Base-by-base conservation (phyloP, 805 yeast species). In the Barnettozyma populi region DNA sequence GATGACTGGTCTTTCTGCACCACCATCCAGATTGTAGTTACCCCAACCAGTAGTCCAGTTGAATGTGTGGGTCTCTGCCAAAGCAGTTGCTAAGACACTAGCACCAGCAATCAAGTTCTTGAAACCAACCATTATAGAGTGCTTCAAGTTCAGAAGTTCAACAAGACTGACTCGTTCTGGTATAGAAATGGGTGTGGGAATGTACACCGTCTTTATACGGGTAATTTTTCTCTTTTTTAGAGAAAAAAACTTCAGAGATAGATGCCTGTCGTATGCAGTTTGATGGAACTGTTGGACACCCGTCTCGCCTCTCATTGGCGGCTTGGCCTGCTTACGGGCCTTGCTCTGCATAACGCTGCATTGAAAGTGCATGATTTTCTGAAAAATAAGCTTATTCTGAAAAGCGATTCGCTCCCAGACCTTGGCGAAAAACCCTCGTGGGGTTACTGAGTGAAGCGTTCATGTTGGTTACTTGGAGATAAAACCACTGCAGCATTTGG, bases 1-100 rank as follows among this genome's bases (percentile, higher is more conserved):
- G 23, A 84, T 75, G 39, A 80, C 77, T 35, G 69, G 63, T 35
- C 88, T 65, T 46, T 68, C 72, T 39, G 57, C 57, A 21, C 65
- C 54, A 5, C 86, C 86, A 52, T 82, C 88, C 1, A 86, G 85
- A 57, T 75, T 78, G 41, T 76, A 77, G 18, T 41, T 42, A 21
- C 63, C 60, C 63, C 70, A 64, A 8, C 65, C 59, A 21, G 68
- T 61, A 7, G 67, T 61, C 68, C 70, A 74, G 57, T 71, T 60
- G 56, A 57, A 66, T 34, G 43, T 57, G 35, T 63, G 66, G 4
- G 60, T 56, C 40, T 49, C 47, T 32, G 47, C 52, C 10, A 49
- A 18, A 10, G 35, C 47, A 6, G 46, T 20, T 14, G 47, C 47
- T 1, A 36, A n/a, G 5, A 49, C 13, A 16, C 41, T 38, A 43